These are phyloP conservation scores for Lachancea kluyveri DNA, from an alignment of 805 yeast genomes.

Conservation along the genomic window DNA sequence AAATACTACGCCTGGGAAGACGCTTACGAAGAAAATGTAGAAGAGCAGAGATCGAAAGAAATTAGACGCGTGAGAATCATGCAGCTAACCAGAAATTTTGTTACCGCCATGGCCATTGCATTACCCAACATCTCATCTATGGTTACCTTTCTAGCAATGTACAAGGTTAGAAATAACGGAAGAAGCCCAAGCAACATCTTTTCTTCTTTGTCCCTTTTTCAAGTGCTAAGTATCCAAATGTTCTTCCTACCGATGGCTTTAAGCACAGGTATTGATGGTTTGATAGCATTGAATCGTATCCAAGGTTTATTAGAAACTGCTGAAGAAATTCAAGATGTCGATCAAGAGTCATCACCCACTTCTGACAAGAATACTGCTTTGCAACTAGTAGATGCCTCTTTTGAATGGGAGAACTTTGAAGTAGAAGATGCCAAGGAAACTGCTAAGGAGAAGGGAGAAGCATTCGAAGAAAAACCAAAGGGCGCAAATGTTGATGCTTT, in stretches of 20 bases:
- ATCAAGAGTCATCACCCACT: constrained; percentile 13
- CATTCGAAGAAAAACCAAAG: not conserved
- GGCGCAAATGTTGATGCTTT: constrained; percentile 5
- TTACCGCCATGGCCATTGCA: constrained; percentile 60
- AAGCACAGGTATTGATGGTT: constrained; percentile 62
- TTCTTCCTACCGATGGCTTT: constrained; percentile 67
- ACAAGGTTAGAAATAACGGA: constrained; percentile 35
- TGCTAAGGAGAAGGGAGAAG: constrained; percentile 16
- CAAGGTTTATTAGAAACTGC: constrained; percentile 46
- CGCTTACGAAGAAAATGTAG: constrained; percentile 57
- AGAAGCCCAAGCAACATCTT: constrained; percentile 58
- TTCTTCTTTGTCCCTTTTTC: constrained; percentile 64
- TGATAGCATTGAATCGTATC: constrained; percentile 53
- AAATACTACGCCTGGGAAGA: constrained; percentile 90
- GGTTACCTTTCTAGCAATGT: constrained; percentile 45
- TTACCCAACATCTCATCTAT: constrained; percentile 69
- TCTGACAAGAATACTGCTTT: constrained; percentile 38
- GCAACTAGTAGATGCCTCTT: constrained; percentile 45
- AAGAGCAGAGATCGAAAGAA: constrained; percentile 54
- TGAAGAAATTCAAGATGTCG: constrained; percentile 26
- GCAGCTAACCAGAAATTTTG: constrained; percentile 57
- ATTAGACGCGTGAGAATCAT: constrained; percentile 53
- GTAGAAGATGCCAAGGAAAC: constrained; percentile 27
- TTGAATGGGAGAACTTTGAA: constrained; percentile 59
- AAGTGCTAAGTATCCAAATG: constrained; percentile 53